These are phyloP conservation scores for Chytriomyces sp. DNA, from an alignment of 192 early-diverging fungal species.

Conservation along the genomic window DNA sequence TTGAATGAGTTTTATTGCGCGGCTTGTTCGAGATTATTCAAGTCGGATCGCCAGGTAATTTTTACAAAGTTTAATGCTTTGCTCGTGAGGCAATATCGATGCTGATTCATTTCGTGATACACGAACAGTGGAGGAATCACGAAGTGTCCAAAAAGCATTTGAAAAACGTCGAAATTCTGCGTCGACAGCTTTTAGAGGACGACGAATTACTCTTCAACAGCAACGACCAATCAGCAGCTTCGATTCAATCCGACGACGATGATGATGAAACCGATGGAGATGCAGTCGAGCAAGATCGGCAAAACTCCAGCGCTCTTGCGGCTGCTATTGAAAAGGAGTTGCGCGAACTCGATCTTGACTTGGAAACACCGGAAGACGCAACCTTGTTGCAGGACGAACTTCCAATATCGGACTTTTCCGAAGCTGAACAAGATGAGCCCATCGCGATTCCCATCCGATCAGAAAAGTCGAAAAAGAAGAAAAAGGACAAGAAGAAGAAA, in stretches of 20 bases:
- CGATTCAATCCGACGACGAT: neutral
- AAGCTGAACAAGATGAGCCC: neutral
- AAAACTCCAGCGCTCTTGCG: neutral
- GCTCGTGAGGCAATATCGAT: neutral
- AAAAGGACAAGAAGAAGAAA: neutral
- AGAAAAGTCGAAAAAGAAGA: neutral
- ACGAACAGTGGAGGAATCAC: slow-evolving; percentile 78
- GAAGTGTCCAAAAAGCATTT: slow-evolving; percentile 86
- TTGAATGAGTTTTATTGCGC: slow-evolving; percentile 76
- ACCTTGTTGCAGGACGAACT: neutral
- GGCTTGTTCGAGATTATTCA: slow-evolving; percentile 88
- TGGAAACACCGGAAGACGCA: slow-evolving; percentile 7
- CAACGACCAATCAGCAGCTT: neutral
- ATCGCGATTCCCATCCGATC: neutral
- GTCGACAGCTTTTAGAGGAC: slow-evolving; percentile 67
- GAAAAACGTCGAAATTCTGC: slow-evolving; percentile 75
- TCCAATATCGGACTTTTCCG: neutral
- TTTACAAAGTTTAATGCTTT: neutral
- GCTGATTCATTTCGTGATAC: neutral
- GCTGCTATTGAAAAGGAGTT: slow-evolving; percentile 1
- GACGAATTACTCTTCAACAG: slow-evolving; percentile 28
- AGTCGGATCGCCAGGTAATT: slow-evolving; percentile 64
- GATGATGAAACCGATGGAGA: slow-evolving; percentile 21
- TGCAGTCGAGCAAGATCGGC: slow-evolving; percentile 4
- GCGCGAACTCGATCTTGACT: slow-evolving; percentile 23